A percentile compares a stretch with the other conserved stretches of the same genome.
Conservation (phyloP, 164 flowering plant genomes). For the Chloranthus sessilifolius region DNA sequence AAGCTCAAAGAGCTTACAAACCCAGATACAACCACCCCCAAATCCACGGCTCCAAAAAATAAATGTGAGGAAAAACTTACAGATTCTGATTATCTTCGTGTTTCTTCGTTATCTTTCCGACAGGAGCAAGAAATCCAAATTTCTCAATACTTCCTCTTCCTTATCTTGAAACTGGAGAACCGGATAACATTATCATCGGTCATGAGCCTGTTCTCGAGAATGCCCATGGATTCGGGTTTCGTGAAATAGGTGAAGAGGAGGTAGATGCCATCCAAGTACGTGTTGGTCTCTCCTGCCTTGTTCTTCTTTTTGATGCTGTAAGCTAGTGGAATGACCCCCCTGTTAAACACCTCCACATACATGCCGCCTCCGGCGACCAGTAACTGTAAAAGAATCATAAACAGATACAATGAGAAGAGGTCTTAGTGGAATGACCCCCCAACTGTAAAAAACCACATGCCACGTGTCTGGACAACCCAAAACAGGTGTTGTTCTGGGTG, state of each 20-base stretch:
- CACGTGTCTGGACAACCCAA: too few relatives aligned
- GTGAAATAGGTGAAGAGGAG: conserved; percentile 94
- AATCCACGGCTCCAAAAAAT: too few relatives aligned
- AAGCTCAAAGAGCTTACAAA: too few relatives aligned
- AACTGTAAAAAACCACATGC: too few relatives aligned
- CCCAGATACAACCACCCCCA: too few relatives aligned
- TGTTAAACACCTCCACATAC: conserved; percentile 91
- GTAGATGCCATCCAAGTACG: conserved; percentile 90
- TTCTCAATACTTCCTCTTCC: conserved; percentile 55
- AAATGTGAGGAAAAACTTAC: too few relatives aligned
- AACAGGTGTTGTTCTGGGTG: too few relatives aligned
- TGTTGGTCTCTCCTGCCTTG: conserved; percentile 83
- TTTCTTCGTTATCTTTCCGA: too few relatives aligned
- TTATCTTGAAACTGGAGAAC: conserved; percentile 66
- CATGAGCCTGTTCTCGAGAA: conserved; percentile 43
- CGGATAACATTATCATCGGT: conserved; percentile 76
- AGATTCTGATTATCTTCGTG: too few relatives aligned
- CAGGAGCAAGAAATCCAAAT: too few relatives aligned
- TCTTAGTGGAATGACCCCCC: too few relatives aligned
- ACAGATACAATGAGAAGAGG: too few relatives aligned
- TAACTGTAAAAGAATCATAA: conserved; percentile 40
- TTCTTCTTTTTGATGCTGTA: conserved; percentile 83
- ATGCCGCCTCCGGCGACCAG: conserved; percentile 97
- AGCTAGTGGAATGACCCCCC: conserved; percentile 91
- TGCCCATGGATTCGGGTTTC: conserved; percentile 37